These are phyloP conservation scores for Aspergillus japonicus DNA, from an alignment of 2,329 filamentous ascomycete genomes.

Conservation along the genomic window DNA sequence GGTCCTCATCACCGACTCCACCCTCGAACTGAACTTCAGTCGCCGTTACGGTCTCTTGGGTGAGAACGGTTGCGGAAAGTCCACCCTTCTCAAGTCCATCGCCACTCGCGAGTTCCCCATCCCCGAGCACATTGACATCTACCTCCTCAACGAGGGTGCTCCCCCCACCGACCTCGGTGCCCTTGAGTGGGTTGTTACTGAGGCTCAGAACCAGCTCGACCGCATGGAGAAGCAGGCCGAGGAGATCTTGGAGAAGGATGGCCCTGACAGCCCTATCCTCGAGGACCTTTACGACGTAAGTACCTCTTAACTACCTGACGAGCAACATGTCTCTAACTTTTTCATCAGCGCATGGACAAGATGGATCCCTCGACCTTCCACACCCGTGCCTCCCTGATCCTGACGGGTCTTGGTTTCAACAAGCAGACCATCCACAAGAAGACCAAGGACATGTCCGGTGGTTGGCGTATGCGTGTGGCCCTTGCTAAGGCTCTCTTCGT, in stretches of 20 bases:
- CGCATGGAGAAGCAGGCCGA: slow-evolving; percentile 86
- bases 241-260: slow-evolving; percentile 84
- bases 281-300: slow-evolving; percentile 94
- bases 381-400: slow-evolving; percentile 90
- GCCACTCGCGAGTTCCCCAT: slow-evolving; percentile 91
- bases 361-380: slow-evolving; percentile 98
- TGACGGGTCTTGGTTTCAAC: slow-evolving; percentile 99
- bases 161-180: slow-evolving; percentile 85
- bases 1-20: slow-evolving; percentile 91
- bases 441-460: slow-evolving; percentile 99
- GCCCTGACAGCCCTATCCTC: slow-evolving; percentile 84
- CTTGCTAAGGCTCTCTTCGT: slow-evolving; percentile 97
- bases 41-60: slow-evolving; percentile 92
- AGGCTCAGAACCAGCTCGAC: slow-evolving; percentile 90
- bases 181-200: slow-evolving; percentile 93
- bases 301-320: slow-evolving; percentile 17
- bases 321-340: slow-evolving; percentile 22
- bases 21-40: slow-evolving; percentile 87
- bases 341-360: slow-evolving; percentile 81
- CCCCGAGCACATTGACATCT: slow-evolving; percentile 95
- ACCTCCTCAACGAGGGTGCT: slow-evolving; percentile 95
- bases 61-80: slow-evolving; percentile 99
- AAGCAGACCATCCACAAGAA: slow-evolving; percentile 97
- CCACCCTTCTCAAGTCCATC: slow-evolving; percentile 94
- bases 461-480: slow-evolving; percentile 99